phyloP scores from a whole-genome alignment of 2,329 filamentous ascomycete genomes.

The Cordyceps militaris region DNA sequence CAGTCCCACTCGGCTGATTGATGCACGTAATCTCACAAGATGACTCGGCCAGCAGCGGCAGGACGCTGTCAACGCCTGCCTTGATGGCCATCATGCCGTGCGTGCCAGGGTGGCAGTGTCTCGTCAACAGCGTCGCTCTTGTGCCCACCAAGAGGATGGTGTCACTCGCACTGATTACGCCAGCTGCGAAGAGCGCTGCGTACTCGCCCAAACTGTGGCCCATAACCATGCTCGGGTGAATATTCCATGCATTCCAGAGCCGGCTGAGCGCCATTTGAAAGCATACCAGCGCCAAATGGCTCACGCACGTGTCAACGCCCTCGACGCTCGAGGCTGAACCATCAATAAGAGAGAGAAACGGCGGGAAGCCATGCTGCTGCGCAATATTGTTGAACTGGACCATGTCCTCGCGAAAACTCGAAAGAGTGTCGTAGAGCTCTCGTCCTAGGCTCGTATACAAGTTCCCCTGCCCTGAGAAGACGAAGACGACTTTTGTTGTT shows the following conservation, averaged over 20 bases:
- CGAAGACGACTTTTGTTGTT: neutral
- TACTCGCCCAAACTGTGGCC: constrained; percentile 67
- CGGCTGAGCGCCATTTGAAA: constrained; percentile 44
- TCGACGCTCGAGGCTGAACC: neutral
- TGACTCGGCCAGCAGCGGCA: constrained; percentile 36
- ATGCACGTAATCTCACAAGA: constrained; percentile 54
- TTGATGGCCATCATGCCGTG: constrained; percentile 43
- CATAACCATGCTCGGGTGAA: constrained; percentile 43
- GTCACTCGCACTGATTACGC: constrained; percentile 63
- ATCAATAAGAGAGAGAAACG: neutral
- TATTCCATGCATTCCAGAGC: constrained; percentile 44
- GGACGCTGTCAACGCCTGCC: neutral
- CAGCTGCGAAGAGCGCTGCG: constrained; percentile 62
- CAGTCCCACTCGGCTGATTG: constrained; percentile 66
- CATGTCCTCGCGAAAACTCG: neutral
- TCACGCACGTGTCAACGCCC: neutral
- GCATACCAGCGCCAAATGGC: constrained; percentile 19
- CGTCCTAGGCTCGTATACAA: constrained; percentile 47
- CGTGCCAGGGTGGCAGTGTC: constrained; percentile 57
- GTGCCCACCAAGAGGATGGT: constrained; percentile 64
- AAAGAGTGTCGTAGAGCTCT: constrained; percentile 29
- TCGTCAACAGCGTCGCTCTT: constrained; percentile 57
- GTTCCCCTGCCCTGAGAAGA: constrained; percentile 49
- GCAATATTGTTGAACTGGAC: neutral
- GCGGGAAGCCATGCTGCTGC: neutral